These are phyloP conservation scores for Pythium dissotocum DNA, from an alignment of 352 stramenopile genomes.

Conservation along the genomic window DNA sequence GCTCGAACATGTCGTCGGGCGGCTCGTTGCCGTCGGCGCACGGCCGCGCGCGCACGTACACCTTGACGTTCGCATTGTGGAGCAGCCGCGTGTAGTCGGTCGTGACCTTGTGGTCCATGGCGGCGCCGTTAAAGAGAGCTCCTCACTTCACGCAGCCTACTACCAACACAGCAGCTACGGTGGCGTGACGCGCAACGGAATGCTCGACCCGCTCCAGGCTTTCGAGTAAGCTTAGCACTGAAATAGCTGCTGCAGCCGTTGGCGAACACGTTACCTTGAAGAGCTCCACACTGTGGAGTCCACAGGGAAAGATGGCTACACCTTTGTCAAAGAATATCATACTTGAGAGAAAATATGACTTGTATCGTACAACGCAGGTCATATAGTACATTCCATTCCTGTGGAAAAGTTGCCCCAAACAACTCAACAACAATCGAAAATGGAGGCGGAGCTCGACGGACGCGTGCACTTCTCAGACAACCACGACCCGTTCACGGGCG, in stretches of 20 bases:
- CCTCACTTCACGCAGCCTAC: not conserved
- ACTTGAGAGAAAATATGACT: not conserved
- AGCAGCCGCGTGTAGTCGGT: constrained; percentile 83
- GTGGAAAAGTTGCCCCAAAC: no score
- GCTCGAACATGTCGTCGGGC: constrained; percentile 84
- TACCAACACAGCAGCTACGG: not conserved
- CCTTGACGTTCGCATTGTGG: constrained; percentile 81
- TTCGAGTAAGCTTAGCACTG: no score
- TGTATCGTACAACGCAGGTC: not conserved
- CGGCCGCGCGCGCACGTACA: constrained; percentile 77
- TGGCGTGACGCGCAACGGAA: not conserved
- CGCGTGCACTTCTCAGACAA: constrained; percentile 82
- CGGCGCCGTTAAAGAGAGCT: not conserved
- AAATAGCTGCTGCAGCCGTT: constrained; percentile 7
- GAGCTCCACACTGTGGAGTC: not conserved
- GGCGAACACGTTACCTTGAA: not conserved
- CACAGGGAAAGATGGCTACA: constrained; percentile 19
- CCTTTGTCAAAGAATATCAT: not conserved
- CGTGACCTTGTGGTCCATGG: constrained; percentile 86
- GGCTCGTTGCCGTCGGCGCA: constrained; percentile 69
- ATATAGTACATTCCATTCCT: not conserved
- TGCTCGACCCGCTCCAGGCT: not conserved
- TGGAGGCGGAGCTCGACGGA: constrained; percentile 67
- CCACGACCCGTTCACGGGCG: constrained; percentile 64
- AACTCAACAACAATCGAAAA: constrained; percentile 13